Conservation (phyloP, 495 filamentous ascomycete genomes). For the Podospora fimiseda region DNA sequence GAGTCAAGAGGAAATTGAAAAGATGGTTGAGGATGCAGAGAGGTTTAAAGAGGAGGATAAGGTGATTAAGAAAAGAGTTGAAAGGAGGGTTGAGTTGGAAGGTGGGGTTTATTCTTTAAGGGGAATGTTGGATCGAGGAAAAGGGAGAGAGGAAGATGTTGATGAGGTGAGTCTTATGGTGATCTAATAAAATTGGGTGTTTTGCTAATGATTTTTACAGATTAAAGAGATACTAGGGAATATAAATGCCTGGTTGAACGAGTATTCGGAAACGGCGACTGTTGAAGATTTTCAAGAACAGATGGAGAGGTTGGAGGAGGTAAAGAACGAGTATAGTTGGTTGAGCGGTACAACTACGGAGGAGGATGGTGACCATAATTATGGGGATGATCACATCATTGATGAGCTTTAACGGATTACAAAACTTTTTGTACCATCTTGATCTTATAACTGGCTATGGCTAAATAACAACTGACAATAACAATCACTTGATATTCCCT, state of each 20-base stretch:
- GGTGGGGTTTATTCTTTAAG: constrained; percentile 94
- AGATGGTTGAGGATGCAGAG: constrained; percentile 90
- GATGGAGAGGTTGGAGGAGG: constrained; percentile 85
- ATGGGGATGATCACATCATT: not conserved
- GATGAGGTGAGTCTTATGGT: constrained; percentile 64
- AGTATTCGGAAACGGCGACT: constrained; percentile 74
- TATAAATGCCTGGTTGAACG: constrained; percentile 83
- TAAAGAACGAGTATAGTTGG: constrained; percentile 90
- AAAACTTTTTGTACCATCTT: too few species aligned
- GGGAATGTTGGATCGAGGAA: constrained; percentile 93
- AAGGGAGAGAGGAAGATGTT: constrained; percentile 83
- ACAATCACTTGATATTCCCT: not conserved
- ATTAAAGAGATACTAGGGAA: constrained; percentile 90
- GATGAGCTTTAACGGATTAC: constrained; percentile 9
- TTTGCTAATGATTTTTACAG: constrained; percentile 31
- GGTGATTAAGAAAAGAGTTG: constrained; percentile 76
- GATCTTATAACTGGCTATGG: not conserved
- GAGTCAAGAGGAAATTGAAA: constrained; percentile 83
- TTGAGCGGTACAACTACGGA: constrained; percentile 63
- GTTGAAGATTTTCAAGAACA: constrained; percentile 93
- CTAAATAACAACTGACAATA: not conserved
- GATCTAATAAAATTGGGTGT: not conserved
- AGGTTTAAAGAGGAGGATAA: constrained; percentile 94
- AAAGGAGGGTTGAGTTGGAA: constrained; percentile 95
- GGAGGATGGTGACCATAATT: not conserved